Base-by-base conservation (phyloP, 192 early-diverging fungal species). In the Chytriomyces sp. region DNA sequence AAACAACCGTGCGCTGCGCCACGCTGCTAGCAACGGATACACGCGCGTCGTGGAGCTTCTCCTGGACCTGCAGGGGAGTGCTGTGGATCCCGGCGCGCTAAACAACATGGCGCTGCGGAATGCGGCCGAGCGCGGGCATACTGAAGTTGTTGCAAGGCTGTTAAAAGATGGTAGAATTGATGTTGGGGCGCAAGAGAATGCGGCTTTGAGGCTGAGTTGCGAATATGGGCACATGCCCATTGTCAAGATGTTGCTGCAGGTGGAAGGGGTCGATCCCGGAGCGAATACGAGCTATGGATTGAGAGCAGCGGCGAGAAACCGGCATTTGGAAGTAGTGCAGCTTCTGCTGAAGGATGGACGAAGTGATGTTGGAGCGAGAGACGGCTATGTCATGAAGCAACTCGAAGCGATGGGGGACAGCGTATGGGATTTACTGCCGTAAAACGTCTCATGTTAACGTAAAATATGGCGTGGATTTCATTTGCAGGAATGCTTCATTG, bases 141-240 rank as follows among this genome's bases (percentile, higher is more conserved):
- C 52, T 6, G 59, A 73, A 25, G 52, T 73, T 49, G 57, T 73
- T 2, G 55, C 38, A 3, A 37, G 52, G 25, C 52, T 73, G 30
- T 28, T 73, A 7, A 26, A 63, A 30, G 72, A 73, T 63, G 4
- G n/a, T 17, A 22, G 52, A 2, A 41, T 73, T 7, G 54, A 73
- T 52, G 32, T 60, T 19, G 72, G 40, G 0, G 72, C 44, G 6
- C 7, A 22, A 7, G 57, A 64, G 25, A 73, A 73, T 64, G 52
- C 64, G 3, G 33, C 52, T 39, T 34, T 73, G 17, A 10, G 59
- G 8, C 3, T 37, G 7, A 39, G 60, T 8, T 37, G 39, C 19
- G 72, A 60, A 38, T 37, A 40, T 63, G 72, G 72, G 8, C 34
- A 73, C 34, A 31, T 56, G 14, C 10, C n/a, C 3, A 39, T 73